Conservation (phyloP, 768 basidiomycete species). For the Xerocomellus dryophilus region DNA sequence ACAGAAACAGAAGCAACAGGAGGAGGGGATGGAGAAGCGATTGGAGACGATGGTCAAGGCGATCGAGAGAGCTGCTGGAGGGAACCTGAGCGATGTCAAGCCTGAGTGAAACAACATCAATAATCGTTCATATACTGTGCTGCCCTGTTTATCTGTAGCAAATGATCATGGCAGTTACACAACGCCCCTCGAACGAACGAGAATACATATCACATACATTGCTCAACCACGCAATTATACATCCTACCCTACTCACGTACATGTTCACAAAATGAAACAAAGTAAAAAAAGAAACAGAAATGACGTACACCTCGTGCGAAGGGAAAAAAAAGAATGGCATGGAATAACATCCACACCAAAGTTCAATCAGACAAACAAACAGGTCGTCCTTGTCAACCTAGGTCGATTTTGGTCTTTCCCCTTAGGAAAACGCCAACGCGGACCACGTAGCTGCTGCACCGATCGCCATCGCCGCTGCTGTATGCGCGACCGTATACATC, state of each 20-base stretch:
- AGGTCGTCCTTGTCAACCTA: not conserved
- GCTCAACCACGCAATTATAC: conserved; percentile 1
- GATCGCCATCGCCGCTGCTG: conserved; percentile 58
- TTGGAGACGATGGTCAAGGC: conserved; percentile 34
- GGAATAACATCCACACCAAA: not conserved
- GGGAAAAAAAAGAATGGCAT: not conserved
- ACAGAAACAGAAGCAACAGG: conserved; percentile 20
- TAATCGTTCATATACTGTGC: no score
- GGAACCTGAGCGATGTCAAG: conserved; percentile 41
- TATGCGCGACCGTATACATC: conserved; percentile 45
- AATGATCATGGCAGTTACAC: not conserved
- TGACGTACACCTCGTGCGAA: conserved; percentile 3
- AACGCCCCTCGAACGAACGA: not conserved
- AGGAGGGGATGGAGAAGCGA: conserved; percentile 18
- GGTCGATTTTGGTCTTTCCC: not conserved
- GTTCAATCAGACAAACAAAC: not conserved
- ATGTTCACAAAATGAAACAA: not conserved
- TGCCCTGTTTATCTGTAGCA: not conserved
- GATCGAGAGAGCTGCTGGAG: conserved; percentile 44
- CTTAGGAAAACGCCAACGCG: conserved; percentile 62
- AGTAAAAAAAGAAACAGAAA: not conserved
- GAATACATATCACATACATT: conserved; percentile 14
- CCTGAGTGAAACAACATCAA: conserved; percentile 12
- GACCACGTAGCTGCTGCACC: conserved; percentile 75
- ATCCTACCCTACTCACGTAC: conserved; percentile 3